Conservation (phyloP, 768 basidiomycete genomes). For the Lactifluus volemus region DNA sequence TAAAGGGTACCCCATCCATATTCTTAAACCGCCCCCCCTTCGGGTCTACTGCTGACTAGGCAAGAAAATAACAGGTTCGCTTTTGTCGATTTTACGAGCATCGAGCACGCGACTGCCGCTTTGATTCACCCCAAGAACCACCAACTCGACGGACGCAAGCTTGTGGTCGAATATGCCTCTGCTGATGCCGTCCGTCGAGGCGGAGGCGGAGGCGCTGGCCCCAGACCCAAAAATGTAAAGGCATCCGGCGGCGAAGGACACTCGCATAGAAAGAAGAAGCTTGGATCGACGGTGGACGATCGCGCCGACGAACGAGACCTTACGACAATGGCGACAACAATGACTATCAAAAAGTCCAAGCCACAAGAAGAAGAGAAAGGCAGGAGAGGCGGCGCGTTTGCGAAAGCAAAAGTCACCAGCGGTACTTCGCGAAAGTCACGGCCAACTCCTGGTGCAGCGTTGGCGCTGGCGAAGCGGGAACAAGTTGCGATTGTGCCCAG, state of each 20-base stretch:
- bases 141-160: slow-evolving; percentile 69
- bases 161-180: slow-evolving; percentile 86
- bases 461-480: slow-evolving; percentile 69
- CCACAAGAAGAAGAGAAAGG: background rate
- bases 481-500: slow-evolving; percentile 64
- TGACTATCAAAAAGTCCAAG: background rate
- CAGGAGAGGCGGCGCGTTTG: background rate
- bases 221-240: background rate
- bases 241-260: background rate
- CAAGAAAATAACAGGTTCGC: slow-evolving; percentile 54
- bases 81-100: slow-evolving; percentile 82
- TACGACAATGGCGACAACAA: too few species aligned
- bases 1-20: slow-evolving; percentile 68
- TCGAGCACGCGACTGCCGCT: slow-evolving; percentile 70
- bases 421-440: slow-evolving; percentile 26
- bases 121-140: slow-evolving; percentile 83
- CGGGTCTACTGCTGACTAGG: background rate
- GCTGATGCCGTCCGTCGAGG: slow-evolving; percentile 82
- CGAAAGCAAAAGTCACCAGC: background rate
- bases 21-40: background rate
- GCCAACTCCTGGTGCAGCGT: slow-evolving; percentile 69
- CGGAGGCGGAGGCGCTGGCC: slow-evolving; percentile 50
- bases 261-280: background rate
- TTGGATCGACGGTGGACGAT: background rate
- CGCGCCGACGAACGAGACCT: background rate